Conservation (phyloP, 805 yeast species). For the Zygosaccharomyces kombuchaensis region DNA sequence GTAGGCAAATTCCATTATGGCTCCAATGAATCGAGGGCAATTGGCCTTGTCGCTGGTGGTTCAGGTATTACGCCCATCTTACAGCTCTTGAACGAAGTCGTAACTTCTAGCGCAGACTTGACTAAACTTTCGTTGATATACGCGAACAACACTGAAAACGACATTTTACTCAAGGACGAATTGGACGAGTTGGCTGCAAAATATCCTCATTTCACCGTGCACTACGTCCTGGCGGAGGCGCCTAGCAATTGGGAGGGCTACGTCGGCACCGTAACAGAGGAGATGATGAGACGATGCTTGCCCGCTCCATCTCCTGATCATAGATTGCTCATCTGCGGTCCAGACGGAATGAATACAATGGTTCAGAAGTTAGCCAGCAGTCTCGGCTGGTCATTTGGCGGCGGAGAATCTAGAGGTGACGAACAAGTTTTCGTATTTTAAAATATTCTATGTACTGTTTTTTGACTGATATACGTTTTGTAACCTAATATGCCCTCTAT, state of each 20-base stretch:
- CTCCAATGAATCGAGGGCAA: conserved; percentile 55
- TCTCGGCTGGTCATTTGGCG: conserved; percentile 53
- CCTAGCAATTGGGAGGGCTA: conserved; percentile 51
- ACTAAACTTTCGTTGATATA: conserved; percentile 60
- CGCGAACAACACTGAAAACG: conserved; percentile 74
- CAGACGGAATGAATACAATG: conserved; percentile 58
- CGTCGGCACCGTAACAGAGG: conserved; percentile 56
- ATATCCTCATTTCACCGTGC: conserved; percentile 59
- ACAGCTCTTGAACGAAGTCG: conserved; percentile 67
- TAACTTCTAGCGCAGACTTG: conserved; percentile 62
- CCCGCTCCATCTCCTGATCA: conserved; percentile 48
- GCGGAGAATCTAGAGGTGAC: conserved; percentile 43
- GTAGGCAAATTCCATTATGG: conserved; percentile 65
- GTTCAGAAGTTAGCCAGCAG: conserved; percentile 49
- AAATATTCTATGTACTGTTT: conserved; percentile 6
- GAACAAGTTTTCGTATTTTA: conserved; percentile 58
- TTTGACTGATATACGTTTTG: neutral
- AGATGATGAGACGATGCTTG: conserved; percentile 48
- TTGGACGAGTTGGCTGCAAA: conserved; percentile 61
- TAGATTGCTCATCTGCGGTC: conserved; percentile 70
- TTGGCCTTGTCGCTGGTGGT: conserved; percentile 78
- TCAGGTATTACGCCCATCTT: conserved; percentile 88
- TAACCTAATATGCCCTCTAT: neutral
- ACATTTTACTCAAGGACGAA: conserved; percentile 67
- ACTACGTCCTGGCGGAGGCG: conserved; percentile 54